Conservation (phyloP, 2,329 filamentous ascomycete genomes). For the Blastomyces parvus region DNA sequence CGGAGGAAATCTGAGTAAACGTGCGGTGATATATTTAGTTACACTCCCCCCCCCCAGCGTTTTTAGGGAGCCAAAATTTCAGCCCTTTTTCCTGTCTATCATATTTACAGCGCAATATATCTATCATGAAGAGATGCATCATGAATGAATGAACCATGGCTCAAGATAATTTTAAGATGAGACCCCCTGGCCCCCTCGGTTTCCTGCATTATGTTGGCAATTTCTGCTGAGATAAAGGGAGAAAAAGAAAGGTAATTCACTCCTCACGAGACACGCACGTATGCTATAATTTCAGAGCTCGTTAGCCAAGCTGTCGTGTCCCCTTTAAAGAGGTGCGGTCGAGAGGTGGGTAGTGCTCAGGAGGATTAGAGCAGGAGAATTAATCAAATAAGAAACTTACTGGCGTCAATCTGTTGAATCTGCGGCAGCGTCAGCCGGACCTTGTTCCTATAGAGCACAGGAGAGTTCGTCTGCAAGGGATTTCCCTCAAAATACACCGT, state of each 20-base stretch:
- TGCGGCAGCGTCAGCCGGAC: conserved; percentile 78
- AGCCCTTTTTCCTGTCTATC: not conserved
- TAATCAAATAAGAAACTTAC: conserved; percentile 50
- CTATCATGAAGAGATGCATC: not conserved
- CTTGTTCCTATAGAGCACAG: conserved; percentile 91
- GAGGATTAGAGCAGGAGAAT: not conserved
- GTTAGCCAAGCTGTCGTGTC: not conserved
- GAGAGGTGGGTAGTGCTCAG: not conserved
- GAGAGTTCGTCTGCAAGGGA: conserved; percentile 67
- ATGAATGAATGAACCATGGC: not conserved
- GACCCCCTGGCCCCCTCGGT: not conserved
- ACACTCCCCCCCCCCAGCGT: not conserved
- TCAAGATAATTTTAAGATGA: not conserved
- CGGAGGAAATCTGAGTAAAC: not conserved
- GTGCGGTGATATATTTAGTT: not conserved
- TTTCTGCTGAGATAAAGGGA: not conserved
- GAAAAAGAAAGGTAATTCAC: no score
- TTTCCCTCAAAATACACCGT: conserved; percentile 98
- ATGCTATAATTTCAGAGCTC: conserved; percentile 19
- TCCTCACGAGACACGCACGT: conserved; percentile 21
- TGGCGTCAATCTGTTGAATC: conserved; percentile 89
- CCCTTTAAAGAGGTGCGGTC: not conserved
- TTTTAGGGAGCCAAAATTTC: not conserved
- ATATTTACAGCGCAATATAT: not conserved
- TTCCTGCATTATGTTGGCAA: not conserved